Evolutionary conservation across 179 eudicot genomes (phyloP).

Genomic region (Beta macrorhiza): DNA sequence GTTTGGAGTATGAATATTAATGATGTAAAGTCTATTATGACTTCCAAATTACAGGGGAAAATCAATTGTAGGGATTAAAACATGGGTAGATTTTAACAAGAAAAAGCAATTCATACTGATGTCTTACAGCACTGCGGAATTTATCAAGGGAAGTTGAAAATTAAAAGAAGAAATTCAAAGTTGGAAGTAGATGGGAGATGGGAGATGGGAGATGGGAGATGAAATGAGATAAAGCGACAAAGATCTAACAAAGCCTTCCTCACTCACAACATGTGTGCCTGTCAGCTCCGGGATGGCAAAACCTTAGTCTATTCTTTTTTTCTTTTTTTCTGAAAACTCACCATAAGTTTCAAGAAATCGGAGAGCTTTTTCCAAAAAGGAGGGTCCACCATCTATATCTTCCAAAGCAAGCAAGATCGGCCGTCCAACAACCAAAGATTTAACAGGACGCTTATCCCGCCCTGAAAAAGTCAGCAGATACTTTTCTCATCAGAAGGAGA

Average conservation of each 20-base stretch:
- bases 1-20: neutral
- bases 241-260: neutral
- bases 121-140: neutral
- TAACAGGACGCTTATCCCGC: slow-evolving; percentile 92
- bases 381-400: slow-evolving; percentile 98
- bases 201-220: neutral
- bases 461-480: slow-evolving; percentile 40
- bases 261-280: neutral
- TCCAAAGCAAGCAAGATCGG: slow-evolving; percentile 95
- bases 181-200: neutral
- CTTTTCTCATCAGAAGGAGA: slow-evolving; percentile 1
- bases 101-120: neutral
- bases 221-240: neutral
- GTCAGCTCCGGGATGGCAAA: neutral
- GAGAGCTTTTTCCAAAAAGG: slow-evolving; percentile 97
- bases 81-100: neutral
- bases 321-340: slow-evolving; percentile 28
- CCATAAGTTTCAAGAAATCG: slow-evolving; percentile 87
- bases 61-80: neutral
- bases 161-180: neutral
- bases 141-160: neutral
- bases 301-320: neutral
- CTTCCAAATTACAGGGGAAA: neutral
- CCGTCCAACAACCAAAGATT: slow-evolving; percentile 93
- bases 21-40: neutral